These are phyloP conservation scores for Microcos paniculata DNA, from an alignment of 345 rosid genomes.

Conservation along the genomic window DNA sequence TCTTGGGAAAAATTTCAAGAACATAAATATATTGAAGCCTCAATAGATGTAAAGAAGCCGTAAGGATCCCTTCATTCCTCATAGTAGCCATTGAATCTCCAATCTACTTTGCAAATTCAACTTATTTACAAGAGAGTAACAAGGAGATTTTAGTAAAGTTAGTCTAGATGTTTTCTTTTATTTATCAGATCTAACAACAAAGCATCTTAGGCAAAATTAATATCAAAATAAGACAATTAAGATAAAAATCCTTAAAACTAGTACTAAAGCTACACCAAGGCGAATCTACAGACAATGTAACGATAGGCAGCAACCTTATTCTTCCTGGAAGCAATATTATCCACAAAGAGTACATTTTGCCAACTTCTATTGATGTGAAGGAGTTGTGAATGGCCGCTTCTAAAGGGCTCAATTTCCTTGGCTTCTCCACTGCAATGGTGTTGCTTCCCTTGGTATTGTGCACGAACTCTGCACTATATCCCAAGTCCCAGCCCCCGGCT, in stretches of 20 bases:
- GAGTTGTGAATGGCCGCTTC: slow-evolving; percentile 85
- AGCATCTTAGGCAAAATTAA: no score
- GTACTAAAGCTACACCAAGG: slow-evolving; percentile 22
- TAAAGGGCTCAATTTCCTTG: slow-evolving; percentile 44
- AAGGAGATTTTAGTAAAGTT: neutral
- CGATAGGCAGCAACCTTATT: slow-evolving; percentile 95
- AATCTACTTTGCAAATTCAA: slow-evolving; percentile 83
- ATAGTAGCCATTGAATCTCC: slow-evolving; percentile 85
- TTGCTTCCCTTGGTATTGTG: slow-evolving; percentile 78
- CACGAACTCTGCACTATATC: slow-evolving; percentile 91
- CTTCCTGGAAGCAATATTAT: slow-evolving; percentile 70
- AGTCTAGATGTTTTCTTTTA: neutral
- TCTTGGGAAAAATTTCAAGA: slow-evolving; percentile 75
- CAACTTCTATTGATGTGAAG: slow-evolving; percentile 68
- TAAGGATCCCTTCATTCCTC: slow-evolving; percentile 70
- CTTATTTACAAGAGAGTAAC: slow-evolving; percentile 87
- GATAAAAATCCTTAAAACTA: slow-evolving; percentile 16
- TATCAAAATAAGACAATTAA: neutral
- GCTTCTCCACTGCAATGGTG: slow-evolving; percentile 78
- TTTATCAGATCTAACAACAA: no score
- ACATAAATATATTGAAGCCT: slow-evolving; percentile 81
- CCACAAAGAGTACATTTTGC: slow-evolving; percentile 86
- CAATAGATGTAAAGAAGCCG: slow-evolving; percentile 62
- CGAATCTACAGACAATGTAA: slow-evolving; percentile 73
- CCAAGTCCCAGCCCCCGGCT: slow-evolving; percentile 98